Conservation (phyloP, 371 early-diverging fungal genomes). For the Capillidium heterosporum region DNA sequence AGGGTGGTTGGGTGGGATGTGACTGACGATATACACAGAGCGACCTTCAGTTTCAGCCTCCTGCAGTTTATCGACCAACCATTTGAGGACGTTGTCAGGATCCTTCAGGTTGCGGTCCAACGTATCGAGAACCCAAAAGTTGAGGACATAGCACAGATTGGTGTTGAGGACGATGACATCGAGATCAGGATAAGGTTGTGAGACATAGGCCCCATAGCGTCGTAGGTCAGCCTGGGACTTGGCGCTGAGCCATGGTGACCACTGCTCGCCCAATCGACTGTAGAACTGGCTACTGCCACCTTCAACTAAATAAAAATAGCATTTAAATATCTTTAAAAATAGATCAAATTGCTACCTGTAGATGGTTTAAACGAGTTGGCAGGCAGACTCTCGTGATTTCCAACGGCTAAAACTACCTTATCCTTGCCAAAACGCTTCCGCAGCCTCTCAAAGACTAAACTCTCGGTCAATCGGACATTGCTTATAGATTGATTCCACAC, state of each 20-base stretch:
- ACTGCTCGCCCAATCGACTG: neutral
- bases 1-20: constrained; percentile 2
- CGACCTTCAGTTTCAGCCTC: constrained; percentile 5
- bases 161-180: constrained; percentile 6
- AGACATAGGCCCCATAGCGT: neutral
- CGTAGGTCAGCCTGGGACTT: neutral
- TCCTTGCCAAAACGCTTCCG: neutral
- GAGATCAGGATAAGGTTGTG: neutral
- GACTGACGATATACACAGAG: constrained; percentile 9
- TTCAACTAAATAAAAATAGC: neutral
- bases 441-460: neutral
- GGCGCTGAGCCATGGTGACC: neutral
- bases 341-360: neutral
- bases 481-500: constrained; percentile 3
- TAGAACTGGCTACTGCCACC: neutral
- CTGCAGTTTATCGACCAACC: constrained; percentile 7
- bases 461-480: neutral
- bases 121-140: constrained; percentile 7
- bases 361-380: constrained; percentile 9
- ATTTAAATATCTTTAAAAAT: neutral
- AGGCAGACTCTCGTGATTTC: constrained; percentile 10
- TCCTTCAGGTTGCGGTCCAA: constrained; percentile 2
- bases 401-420: constrained; percentile 8
- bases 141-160: constrained; percentile 8
- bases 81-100: constrained; percentile 7